Percentiles rank a stretch among this genome's conserved stretches.
These are phyloP conservation scores for Suillus brevipes DNA, from an alignment of 768 basidiomycete genomes.

Conservation along the genomic window DNA sequence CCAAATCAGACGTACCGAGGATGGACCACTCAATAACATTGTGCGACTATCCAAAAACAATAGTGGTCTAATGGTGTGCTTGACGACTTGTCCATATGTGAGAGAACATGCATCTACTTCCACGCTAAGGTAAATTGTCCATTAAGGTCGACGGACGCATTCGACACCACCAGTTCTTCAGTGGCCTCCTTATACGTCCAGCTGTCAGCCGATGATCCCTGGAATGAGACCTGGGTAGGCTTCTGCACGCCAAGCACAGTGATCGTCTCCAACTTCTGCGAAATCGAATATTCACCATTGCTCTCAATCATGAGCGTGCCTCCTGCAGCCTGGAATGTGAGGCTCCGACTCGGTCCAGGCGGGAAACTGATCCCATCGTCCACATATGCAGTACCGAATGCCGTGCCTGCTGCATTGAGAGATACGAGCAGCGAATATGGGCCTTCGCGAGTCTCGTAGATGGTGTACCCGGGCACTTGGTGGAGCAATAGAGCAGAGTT, in stretches of 20 bases:
- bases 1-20: neutral
- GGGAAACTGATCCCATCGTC: conserved; percentile 70
- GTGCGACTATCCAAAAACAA: neutral
- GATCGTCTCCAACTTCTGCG: conserved; percentile 49
- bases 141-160: conserved; percentile 46
- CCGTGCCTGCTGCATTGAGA: conserved; percentile 45
- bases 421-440: conserved; percentile 66
- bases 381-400: conserved; percentile 61
- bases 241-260: conserved; percentile 56
- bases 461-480: conserved; percentile 62
- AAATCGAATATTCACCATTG: conserved; percentile 36
- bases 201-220: conserved; percentile 32
- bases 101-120: conserved; percentile 21
- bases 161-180: conserved; percentile 42
- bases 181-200: conserved; percentile 43
- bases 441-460: conserved; percentile 60
- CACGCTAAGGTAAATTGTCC: conserved; percentile 35
- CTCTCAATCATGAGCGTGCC: conserved; percentile 40
- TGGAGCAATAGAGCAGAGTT: conserved; percentile 66
- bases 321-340: conserved; percentile 44
- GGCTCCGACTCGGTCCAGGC: conserved; percentile 49
- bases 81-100: neutral
- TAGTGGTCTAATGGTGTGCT: neutral
- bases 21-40: neutral
- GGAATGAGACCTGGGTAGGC: conserved; percentile 42